Evolutionary conservation across 805 yeast genomes (phyloP).

Genomic region (Saccharomycopsis sp.): DNA sequence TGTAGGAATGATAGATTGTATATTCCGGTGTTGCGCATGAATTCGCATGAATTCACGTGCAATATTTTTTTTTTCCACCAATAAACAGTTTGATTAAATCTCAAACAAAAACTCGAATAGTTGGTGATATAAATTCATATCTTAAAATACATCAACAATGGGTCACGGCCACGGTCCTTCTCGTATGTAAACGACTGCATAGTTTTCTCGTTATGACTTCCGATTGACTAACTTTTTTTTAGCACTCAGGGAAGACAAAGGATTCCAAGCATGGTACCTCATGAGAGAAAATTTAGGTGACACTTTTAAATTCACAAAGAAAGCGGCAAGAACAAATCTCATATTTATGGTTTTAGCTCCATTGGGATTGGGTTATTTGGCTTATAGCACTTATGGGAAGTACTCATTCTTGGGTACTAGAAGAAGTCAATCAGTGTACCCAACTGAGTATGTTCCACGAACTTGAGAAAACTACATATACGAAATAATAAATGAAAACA

Average conservation of each 20-base stretch:
- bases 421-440: constrained; percentile 18
- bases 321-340: constrained; percentile 17
- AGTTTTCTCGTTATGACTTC: background rate
- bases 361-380: constrained; percentile 28
- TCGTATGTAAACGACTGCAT: constrained; percentile 17
- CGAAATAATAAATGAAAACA: constrained; percentile 11
- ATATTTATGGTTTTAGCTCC: constrained; percentile 28
- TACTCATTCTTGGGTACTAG: constrained; percentile 7
- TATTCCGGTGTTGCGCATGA: too few relatives aligned
- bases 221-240: background rate
- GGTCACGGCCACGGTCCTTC: constrained; percentile 22
- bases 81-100: too few relatives aligned
- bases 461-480: constrained; percentile 15
- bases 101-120: too few relatives aligned
- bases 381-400: constrained; percentile 27
- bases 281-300: constrained; percentile 22
- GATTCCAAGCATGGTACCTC: constrained; percentile 17
- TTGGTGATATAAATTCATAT: too few relatives aligned
- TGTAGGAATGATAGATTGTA: too few relatives aligned
- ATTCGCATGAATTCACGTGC: too few relatives aligned
- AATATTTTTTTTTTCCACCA: too few relatives aligned
- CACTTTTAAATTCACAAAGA: constrained; percentile 20
- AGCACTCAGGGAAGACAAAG: constrained; percentile 20
- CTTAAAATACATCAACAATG: constrained; percentile 10
- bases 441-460: constrained; percentile 19